Percentiles rank a stretch among this genome's conserved stretches.
Conservation (phyloP, 345 rosid species). For the Cardamine chenopodiifolia region DNA sequence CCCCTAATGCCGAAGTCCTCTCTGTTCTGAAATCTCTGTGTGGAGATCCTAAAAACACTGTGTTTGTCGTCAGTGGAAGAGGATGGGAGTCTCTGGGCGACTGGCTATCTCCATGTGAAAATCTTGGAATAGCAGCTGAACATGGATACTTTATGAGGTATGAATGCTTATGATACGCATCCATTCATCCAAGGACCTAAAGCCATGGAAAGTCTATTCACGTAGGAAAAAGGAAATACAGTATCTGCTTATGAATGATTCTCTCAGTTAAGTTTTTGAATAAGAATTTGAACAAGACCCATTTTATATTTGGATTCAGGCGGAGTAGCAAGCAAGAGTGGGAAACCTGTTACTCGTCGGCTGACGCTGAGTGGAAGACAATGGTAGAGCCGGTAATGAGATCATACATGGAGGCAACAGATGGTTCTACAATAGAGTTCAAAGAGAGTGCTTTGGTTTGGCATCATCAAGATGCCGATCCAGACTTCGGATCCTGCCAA, state of each 20-base stretch:
- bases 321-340: constrained; percentile 64
- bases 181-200: no score
- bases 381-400: constrained; percentile 85
- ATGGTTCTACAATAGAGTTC: constrained; percentile 77
- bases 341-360: constrained; percentile 56
- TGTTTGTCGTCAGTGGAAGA: constrained; percentile 77
- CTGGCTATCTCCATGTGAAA: constrained; percentile 73
- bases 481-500: constrained; percentile 91
- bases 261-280: background rate
- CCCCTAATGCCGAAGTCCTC: constrained; percentile 61
- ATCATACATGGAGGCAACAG: constrained; percentile 76
- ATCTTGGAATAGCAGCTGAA: constrained; percentile 86
- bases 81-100: constrained; percentile 60
- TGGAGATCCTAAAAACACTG: constrained; percentile 67
- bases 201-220: no score
- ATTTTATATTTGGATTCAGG: constrained; percentile 44
- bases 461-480: constrained; percentile 97
- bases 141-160: constrained; percentile 77
- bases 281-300: constrained; percentile 1
- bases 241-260: no score
- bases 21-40: constrained; percentile 59
- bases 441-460: constrained; percentile 89
- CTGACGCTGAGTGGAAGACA: constrained; percentile 78
- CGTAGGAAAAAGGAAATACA: no score
- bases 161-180: no score